phyloP scores from a whole-genome alignment of 2,329 filamentous ascomycete genomes.

The Fusarium brachygibbosum region DNA sequence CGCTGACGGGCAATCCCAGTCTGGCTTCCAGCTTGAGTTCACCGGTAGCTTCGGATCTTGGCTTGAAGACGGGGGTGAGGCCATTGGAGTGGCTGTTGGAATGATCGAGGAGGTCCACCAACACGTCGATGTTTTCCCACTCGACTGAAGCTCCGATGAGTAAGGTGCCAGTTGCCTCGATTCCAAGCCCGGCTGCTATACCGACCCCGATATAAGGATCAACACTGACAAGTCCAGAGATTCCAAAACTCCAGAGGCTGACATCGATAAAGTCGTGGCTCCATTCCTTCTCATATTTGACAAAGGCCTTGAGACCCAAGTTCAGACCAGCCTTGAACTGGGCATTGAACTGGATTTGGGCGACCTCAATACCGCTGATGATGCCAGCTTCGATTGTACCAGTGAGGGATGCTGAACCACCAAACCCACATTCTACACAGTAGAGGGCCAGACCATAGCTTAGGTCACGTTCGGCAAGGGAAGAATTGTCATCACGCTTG shows the following conservation, averaged over 20 bases:
- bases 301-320: background rate
- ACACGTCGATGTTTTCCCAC: slow-evolving; percentile 17
- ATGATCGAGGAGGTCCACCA: background rate
- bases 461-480: slow-evolving; percentile 1
- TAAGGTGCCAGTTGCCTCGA: slow-evolving; percentile 5
- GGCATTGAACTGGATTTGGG: slow-evolving; percentile 3
- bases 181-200: background rate
- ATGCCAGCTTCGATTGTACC: background rate
- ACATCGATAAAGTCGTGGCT: background rate
- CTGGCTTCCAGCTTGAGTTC: slow-evolving; percentile 5
- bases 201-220: background rate
- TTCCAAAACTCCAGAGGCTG: background rate
- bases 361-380: background rate
- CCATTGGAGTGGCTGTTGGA: background rate
- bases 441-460: slow-evolving; percentile 4
- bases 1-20: background rate
- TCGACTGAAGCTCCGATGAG: slow-evolving; percentile 13
- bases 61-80: background rate
- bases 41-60: background rate
- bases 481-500: background rate
- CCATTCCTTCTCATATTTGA: slow-evolving; percentile 22
- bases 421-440: slow-evolving; percentile 18
- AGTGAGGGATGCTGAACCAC: background rate
- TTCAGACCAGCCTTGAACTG: slow-evolving; percentile 14
- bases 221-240: background rate